Evolutionary conservation across 805 yeast species (phyloP), one percentile per base, ranked within the genome.

Genomic region (Starmera dryadoides): DNA sequence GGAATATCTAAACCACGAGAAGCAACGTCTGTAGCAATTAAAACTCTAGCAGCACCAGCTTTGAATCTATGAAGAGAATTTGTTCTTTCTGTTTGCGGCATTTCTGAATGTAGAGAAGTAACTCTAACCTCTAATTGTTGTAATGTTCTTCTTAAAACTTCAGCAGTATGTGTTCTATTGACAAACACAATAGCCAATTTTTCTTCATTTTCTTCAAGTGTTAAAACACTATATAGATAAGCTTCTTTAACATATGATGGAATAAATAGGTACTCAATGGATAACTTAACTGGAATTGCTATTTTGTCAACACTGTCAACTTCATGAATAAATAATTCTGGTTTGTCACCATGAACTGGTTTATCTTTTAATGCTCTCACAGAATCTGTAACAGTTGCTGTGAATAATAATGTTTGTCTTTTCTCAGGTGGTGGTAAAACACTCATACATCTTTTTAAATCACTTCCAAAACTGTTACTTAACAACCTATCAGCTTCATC

Each of bases 1-100:
- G 98, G 98, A 41, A 93, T 93, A 71, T 93, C 98, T 47, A 93
- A 73, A 59, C 98, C 98, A 75, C 98, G 79, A 22, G 96, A 81
- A 2, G 96, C 98, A 18, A 93, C 97, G 59, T 93, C 98, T 0
- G 99, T 93, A 7, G 98, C 96, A 15, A 93, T 81, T 40, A 93
- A 64, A 1, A 93, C 86, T 35, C 95, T 73, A 0, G 98, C 98
- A 4, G 96, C 97, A 40, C 86, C 84, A 0, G 98, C 97, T 53
- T 91, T 76, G 64, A 93, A 93, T 52, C 98, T 70, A 47, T 89
- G 98, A 40, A 93, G 66, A 0, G 97, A 86, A 58, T 86, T 87
- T 19, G 91, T 79, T 61, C 99, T 76, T 57, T 93, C 98, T 22
- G 72, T 63, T 63, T 93, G 99, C 1, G 91, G 89, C 93, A 93